Conservation (phyloP, 352 stramenopile species). For the Plasmopara halstedii region DNA sequence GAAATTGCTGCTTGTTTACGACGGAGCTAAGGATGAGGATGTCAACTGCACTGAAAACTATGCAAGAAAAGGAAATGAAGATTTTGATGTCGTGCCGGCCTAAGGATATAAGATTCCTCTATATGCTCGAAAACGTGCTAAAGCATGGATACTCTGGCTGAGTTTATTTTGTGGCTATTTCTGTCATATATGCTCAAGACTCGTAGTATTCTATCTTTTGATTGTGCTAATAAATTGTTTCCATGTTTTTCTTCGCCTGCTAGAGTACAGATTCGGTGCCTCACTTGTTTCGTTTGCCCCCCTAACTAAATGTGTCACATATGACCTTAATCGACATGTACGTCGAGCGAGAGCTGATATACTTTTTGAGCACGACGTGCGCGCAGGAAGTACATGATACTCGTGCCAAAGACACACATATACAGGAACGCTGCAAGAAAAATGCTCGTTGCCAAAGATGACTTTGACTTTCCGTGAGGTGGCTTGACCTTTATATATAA, state of each 20-base stretch:
- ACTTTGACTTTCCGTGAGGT: slow-evolving; percentile 74
- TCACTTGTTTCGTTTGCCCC: slow-evolving; percentile 1
- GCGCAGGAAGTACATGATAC: slow-evolving; percentile 80
- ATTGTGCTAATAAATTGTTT: neutral
- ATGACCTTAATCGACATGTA: slow-evolving; percentile 58
- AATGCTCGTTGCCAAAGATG: slow-evolving; percentile 76
- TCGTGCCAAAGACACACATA: slow-evolving; percentile 76
- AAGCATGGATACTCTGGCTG: slow-evolving; percentile 1
- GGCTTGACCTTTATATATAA: slow-evolving; percentile 81
- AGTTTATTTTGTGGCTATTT: neutral
- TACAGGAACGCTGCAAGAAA: slow-evolving; percentile 84
- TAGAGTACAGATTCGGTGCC: slow-evolving; percentile 47
- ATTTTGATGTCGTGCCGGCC: slow-evolving; percentile 5
- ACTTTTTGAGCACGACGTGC: slow-evolving; percentile 76
- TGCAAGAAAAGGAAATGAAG: neutral
- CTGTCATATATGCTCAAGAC: slow-evolving; percentile 14
- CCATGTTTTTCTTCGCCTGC: slow-evolving; percentile 9
- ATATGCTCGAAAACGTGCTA: slow-evolving; percentile 12
- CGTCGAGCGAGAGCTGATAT: slow-evolving; percentile 82
- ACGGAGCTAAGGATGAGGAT: slow-evolving; percentile 21
- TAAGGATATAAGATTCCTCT: slow-evolving; percentile 17
- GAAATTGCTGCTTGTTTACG: slow-evolving; percentile 33
- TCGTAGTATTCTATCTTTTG: slow-evolving; percentile 21
- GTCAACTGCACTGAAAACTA: neutral
- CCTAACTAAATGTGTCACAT: slow-evolving; percentile 10